Conservation (phyloP, 805 yeast genomes). For the Candida chilensis region DNA sequence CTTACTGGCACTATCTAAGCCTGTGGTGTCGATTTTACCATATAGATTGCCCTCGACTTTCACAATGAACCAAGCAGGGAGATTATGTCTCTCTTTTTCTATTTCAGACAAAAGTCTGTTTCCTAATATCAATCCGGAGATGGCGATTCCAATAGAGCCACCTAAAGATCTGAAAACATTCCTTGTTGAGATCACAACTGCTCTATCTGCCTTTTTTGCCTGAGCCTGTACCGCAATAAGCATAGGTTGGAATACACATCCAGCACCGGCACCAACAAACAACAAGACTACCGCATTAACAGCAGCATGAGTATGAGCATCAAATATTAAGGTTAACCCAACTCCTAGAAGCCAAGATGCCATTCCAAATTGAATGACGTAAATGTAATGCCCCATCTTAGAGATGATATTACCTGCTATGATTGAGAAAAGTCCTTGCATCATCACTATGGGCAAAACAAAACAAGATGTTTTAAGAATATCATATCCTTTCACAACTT, state of each 20-base stretch:
- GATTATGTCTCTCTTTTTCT: constrained; percentile 8
- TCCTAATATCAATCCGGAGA: constrained; percentile 25
- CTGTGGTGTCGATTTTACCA: constrained; percentile 9
- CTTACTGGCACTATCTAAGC: constrained; percentile 10
- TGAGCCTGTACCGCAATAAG: constrained; percentile 50
- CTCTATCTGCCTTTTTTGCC: constrained; percentile 39
- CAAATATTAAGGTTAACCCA: constrained; percentile 23
- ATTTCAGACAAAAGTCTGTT: constrained; percentile 22
- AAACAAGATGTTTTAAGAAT: constrained; percentile 31
- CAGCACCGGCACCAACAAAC: constrained; percentile 33
- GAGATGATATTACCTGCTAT: constrained; percentile 37
- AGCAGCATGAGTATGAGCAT: constrained; percentile 16
- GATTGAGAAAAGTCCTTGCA: constrained; percentile 30
- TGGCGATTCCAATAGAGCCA: constrained; percentile 54
- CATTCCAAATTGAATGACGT: constrained; percentile 30
- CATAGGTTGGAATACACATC: constrained; percentile 44
- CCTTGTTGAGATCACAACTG: constrained; percentile 49
- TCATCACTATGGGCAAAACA: constrained; percentile 32
- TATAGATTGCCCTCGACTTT: constrained; percentile 14
- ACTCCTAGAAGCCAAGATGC: constrained; percentile 29
- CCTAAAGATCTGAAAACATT: constrained; percentile 52
- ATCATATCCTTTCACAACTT: constrained; percentile 36
- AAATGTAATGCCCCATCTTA: constrained; percentile 29
- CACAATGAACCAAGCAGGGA: constrained; percentile 6
- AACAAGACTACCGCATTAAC: constrained; percentile 23